Evolutionary conservation across 805 yeast genomes (phyloP), one percentile per base, ranked within the genome.

Genomic region (Starmera pachycereana): DNA sequence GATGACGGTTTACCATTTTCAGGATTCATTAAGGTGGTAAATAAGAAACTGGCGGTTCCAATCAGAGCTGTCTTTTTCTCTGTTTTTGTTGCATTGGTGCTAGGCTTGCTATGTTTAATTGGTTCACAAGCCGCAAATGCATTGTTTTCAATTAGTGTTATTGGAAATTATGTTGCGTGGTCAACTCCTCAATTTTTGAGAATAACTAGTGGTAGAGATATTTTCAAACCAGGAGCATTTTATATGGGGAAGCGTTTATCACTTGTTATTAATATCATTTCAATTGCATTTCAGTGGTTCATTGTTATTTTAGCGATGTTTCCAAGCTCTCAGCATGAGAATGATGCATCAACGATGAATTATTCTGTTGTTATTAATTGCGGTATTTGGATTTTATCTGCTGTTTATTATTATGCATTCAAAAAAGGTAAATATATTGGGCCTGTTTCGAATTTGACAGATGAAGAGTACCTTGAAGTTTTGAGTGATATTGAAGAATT

Each of bases 1-100:
- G 88, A 80, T 56, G 76, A 78, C 48, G 85, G 85, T 12, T 65
- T 78, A 47, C 82, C 84, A 9, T 61, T 75, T 47, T 64, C 75
- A 29, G 53, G 63, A 36, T 57, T 59, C 46, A 66, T 77, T 42
- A 71, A 74, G 46, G 69, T 63, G 35, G 78, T 78, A 33, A 63
- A 78, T 50, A 64, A 68, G 36, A 66, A 54, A 43, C 56, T 69
- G 29, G 66, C 69, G 28, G 79, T 75, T 32, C 86, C 86, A n/a
- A 54, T 76, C 27, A 65, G 77, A 48, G 84, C 86, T 3, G 72
- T 76, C 34, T 52, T 65, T 19, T 72, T 73, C 50, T 74, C 74
- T 12, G 69, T 75, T 8, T 40, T 56, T 10, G 53, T 74, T 8
- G 63, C 70, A n/a, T 57, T 72, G 10, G 39, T 69, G 4, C 46